A percentile compares a stretch with the other conserved stretches of the same genome.
phyloP scores from a whole-genome alignment of 2,329 filamentous ascomycete species.

The Aspergillus viridinutans region DNA sequence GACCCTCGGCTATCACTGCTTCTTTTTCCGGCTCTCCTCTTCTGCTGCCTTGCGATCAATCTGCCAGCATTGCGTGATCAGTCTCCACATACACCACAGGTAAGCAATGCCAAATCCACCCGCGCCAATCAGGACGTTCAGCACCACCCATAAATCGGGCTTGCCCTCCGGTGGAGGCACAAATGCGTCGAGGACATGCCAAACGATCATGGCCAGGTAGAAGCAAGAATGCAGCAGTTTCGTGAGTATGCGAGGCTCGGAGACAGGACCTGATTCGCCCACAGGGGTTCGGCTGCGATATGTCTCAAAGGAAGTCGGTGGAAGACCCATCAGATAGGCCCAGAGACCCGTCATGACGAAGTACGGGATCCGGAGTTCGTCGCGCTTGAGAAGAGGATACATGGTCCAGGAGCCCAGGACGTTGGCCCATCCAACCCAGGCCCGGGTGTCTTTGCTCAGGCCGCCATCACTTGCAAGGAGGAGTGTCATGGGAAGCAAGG shows the following conservation, averaged over 20 bases:
- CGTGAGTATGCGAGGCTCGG: conserved; percentile 51
- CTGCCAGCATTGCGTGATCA: conserved; percentile 34
- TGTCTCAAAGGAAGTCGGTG: conserved; percentile 67
- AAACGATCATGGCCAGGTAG: conserved; percentile 71
- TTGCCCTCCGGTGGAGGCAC: conserved; percentile 67
- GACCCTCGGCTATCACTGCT: conserved; percentile 21
- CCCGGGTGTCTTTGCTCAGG: conserved; percentile 67
- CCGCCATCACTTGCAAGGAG: conserved; percentile 75
- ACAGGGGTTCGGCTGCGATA: conserved; percentile 53
- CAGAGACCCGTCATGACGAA: conserved; percentile 78
- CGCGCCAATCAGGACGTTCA: conserved; percentile 81
- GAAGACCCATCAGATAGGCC: conserved; percentile 85
- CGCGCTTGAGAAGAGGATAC: conserved; percentile 82
- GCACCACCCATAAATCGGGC: conserved; percentile 91
- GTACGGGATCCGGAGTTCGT: conserved; percentile 81
- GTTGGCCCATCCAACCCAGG: conserved; percentile 97
- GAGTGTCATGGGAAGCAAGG: conserved; percentile 87
- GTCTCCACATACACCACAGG: conserved; percentile 77
- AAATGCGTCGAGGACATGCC: conserved; percentile 74
- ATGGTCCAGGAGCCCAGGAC: conserved; percentile 86
- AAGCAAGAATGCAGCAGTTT: conserved; percentile 72
- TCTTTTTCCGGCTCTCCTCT: conserved; percentile 31
- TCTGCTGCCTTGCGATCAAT: conserved; percentile 21
- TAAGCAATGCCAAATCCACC: conserved; percentile 84
- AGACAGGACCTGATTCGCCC: conserved; percentile 34